Conservation (phyloP, 257 asterid genomes). For the Eustoma russellianum region DNA sequence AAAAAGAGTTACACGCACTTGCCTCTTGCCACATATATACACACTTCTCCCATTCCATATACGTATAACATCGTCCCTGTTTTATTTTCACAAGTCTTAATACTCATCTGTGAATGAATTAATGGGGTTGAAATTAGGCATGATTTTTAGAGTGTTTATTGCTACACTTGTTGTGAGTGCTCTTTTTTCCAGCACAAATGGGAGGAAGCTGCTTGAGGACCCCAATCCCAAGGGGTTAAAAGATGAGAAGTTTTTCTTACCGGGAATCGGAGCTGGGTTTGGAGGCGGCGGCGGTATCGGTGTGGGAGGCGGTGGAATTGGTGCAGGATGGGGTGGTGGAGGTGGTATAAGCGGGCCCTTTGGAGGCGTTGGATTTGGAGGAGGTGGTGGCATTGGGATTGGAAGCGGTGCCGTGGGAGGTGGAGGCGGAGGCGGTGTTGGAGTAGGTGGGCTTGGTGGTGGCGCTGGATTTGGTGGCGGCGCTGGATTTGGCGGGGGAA, state of each 20-base stretch:
- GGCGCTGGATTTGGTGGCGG: not conserved
- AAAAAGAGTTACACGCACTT: not conserved
- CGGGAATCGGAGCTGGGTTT: not conserved
- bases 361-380: not conserved
- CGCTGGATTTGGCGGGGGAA: too few species aligned
- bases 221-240: not conserved
- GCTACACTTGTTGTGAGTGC: not conserved
- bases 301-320: not conserved
- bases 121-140: not conserved
- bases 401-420: conserved; percentile 4
- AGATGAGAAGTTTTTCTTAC: not conserved
- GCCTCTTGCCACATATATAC: not conserved
- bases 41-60: not conserved
- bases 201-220: conserved; percentile 1
- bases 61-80: not conserved
- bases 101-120: too few species aligned
- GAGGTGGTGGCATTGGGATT: not conserved
- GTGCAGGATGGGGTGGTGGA: not conserved
- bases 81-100: too few species aligned
- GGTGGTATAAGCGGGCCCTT: not conserved
- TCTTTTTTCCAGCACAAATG: not conserved
- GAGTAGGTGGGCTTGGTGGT: conserved; percentile 3
- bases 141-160: not conserved
- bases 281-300: not conserved
- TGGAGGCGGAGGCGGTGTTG: conserved; percentile 1